These are phyloP conservation scores for Phytophthora colocasiae DNA, from an alignment of 352 stramenopile genomes.

Conservation along the genomic window DNA sequence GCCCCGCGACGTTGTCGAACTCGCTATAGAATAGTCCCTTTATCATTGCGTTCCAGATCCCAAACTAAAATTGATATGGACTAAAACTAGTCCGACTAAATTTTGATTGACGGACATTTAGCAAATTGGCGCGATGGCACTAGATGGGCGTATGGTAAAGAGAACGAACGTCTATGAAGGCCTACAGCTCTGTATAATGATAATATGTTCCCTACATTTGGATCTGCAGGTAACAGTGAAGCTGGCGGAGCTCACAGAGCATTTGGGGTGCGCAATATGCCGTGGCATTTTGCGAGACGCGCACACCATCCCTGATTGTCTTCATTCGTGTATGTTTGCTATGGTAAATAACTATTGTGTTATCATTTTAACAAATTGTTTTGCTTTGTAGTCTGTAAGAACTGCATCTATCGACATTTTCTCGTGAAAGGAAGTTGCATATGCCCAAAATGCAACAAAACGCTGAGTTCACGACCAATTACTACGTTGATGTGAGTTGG, in stretches of 20 bases:
- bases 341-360: background rate
- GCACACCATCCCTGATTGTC: slow-evolving; percentile 83
- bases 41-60: slow-evolving; percentile 50
- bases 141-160: slow-evolving; percentile 42
- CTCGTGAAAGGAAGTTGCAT: slow-evolving; percentile 60
- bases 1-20: slow-evolving; percentile 92
- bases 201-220: background rate
- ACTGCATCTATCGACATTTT: slow-evolving; percentile 85
- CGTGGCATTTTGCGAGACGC: slow-evolving; percentile 72
- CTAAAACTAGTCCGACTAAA: slow-evolving; percentile 2
- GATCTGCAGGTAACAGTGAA: slow-evolving; percentile 53
- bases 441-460: slow-evolving; percentile 70
- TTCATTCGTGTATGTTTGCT: slow-evolving; percentile 73
- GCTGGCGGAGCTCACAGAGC: slow-evolving; percentile 61
- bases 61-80: too few relatives aligned
- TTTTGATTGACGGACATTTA: slow-evolving; percentile 11
- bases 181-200: background rate
- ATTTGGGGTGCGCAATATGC: slow-evolving; percentile 76
- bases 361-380: background rate
- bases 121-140: slow-evolving; percentile 27
- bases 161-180: background rate
- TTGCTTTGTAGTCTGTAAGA: slow-evolving; percentile 79
- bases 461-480: slow-evolving; percentile 62
- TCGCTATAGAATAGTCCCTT: slow-evolving; percentile 92
- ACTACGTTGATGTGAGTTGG: slow-evolving; percentile 68